These are phyloP conservation scores for Dioscorea alata DNA, from an alignment of 106 monocot genomes.

Conservation along the genomic window DNA sequence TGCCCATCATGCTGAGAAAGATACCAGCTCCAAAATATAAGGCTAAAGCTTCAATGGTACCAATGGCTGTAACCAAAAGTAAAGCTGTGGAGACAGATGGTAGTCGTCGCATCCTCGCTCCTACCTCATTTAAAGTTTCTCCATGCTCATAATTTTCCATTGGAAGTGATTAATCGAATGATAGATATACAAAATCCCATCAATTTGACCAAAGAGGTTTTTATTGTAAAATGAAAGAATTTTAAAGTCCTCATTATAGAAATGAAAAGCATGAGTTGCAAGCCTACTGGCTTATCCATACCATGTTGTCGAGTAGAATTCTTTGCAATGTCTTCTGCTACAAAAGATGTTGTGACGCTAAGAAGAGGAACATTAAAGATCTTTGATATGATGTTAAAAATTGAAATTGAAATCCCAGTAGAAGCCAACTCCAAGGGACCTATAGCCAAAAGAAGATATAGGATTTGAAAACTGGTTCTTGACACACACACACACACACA, in stretches of 20 bases:
- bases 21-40: conserved; percentile 73
- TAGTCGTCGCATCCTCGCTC: conserved; percentile 52
- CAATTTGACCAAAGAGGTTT: too few relatives aligned
- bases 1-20: conserved; percentile 78
- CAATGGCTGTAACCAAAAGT: conserved; percentile 75
- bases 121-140: conserved; percentile 7
- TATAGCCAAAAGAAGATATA: conserved; percentile 18
- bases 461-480: not conserved
- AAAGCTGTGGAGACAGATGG: conserved; percentile 89
- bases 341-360: conserved; percentile 96
- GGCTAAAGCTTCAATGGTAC: conserved; percentile 72
- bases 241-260: too few relatives aligned
- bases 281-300: conserved; percentile 23
- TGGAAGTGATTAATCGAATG: not conserved
- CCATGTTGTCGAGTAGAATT: conserved; percentile 17
- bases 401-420: conserved; percentile 79
- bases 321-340: conserved; percentile 95
- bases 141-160: conserved; percentile 10
- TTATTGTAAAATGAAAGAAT: too few relatives aligned
- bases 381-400: conserved; percentile 96
- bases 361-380: conserved; percentile 92
- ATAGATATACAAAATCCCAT: too few relatives aligned
- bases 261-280: not conserved
- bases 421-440: conserved; percentile 92
- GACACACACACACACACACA: too few relatives aligned